Conservation (phyloP, 768 basidiomycete species). For the Neoboletus brunneissimus region DNA sequence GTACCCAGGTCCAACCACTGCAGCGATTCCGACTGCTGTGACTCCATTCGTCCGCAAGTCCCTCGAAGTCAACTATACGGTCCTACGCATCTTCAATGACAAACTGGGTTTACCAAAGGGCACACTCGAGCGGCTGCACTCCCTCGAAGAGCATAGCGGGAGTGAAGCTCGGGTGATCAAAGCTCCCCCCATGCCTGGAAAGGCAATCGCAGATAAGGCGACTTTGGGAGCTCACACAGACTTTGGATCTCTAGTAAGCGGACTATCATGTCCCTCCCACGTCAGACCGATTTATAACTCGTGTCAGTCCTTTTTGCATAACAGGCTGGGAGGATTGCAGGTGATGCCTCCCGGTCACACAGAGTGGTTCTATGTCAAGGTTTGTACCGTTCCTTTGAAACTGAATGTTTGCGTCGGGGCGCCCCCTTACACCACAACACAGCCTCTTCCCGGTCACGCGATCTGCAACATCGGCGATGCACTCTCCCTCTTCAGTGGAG, state of each 20-base stretch:
- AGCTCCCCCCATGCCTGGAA: constrained; percentile 39
- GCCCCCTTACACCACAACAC: background rate
- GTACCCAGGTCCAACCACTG: constrained; percentile 54
- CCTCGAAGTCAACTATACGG: constrained; percentile 48
- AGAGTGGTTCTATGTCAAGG: constrained; percentile 68
- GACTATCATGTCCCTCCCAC: background rate
- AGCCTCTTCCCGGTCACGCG: constrained; percentile 55
- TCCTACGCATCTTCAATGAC: constrained; percentile 57
- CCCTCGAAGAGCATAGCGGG: constrained; percentile 45
- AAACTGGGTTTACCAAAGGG: constrained; percentile 53
- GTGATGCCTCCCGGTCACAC: constrained; percentile 60
- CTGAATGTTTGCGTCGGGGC: background rate
- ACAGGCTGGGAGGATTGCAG: constrained; percentile 67
- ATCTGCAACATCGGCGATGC: constrained; percentile 66
- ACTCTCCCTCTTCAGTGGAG: constrained; percentile 58
- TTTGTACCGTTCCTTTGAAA: constrained; percentile 10
- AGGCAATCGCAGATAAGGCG: constrained; percentile 32
- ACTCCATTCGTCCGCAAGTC: constrained; percentile 57
- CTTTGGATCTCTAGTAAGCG: constrained; percentile 64
- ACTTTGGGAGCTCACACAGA: constrained; percentile 68
- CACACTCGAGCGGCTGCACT: constrained; percentile 43
- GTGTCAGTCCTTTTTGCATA: constrained; percentile 63
- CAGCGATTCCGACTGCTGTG: constrained; percentile 49
- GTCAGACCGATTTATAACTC: background rate
- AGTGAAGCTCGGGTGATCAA: constrained; percentile 57